phyloP scores from a whole-genome alignment of 345 rosid species.

The Eucalyptus urophylla region DNA sequence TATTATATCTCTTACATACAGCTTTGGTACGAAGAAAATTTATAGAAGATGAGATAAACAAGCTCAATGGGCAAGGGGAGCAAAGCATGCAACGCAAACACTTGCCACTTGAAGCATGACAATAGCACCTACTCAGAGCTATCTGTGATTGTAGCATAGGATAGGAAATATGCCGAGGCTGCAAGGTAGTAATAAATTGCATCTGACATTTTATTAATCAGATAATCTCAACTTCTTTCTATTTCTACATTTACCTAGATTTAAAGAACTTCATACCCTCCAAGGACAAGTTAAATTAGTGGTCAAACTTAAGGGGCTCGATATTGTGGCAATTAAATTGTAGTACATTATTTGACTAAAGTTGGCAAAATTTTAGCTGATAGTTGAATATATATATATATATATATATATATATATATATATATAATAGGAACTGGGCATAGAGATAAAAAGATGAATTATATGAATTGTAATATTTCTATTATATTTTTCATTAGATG shows the following conservation, averaged over 20 bases:
- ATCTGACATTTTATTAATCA: background rate
- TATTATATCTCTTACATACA: constrained; percentile 11
- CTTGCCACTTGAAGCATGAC: constrained; percentile 32
- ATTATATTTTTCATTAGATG: background rate
- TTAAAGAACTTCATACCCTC: constrained; percentile 19
- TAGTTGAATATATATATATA: background rate
- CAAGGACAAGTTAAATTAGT: constrained; percentile 87
- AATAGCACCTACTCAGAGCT: constrained; percentile 45
- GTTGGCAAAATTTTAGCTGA: background rate
- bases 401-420: too few species aligned
- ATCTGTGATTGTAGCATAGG: constrained; percentile 66
- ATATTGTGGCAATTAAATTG: constrained; percentile 68
- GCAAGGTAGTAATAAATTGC: constrained; percentile 35
- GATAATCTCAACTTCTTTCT: background rate
- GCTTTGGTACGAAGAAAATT: constrained; percentile 66
- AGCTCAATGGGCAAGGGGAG: constrained; percentile 73
- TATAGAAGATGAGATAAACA: constrained; percentile 64
- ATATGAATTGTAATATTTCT: background rate
- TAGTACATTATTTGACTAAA: constrained; percentile 56
- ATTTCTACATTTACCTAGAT: constrained; percentile 10
- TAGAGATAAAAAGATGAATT: background rate
- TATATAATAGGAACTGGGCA: background rate
- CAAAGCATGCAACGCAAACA: constrained; percentile 65
- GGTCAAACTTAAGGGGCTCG: constrained; percentile 78
- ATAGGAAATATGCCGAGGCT: constrained; percentile 61